Percentiles rank a stretch among this genome's conserved stretches.
phyloP scores from a whole-genome alignment of 768 basidiomycete species.

The Naganishia vaughanmartiniae region DNA sequence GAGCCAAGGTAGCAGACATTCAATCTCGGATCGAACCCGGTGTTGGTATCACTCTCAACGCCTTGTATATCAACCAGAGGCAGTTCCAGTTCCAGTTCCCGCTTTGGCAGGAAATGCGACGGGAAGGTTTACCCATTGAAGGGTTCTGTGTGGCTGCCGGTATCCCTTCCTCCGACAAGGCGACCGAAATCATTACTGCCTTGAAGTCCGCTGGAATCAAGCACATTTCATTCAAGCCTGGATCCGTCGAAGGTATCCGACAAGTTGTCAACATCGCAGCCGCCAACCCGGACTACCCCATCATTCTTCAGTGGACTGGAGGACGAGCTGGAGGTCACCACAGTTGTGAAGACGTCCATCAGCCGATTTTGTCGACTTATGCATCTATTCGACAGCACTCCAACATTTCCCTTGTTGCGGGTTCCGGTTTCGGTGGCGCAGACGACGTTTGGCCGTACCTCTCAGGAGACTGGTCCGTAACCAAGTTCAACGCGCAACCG shows the following conservation, averaged over 20 bases:
- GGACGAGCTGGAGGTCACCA: conserved; percentile 98
- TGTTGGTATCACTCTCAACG: conserved; percentile 87
- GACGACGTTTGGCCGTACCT: conserved; percentile 93
- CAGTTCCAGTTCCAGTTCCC: conserved; percentile 97
- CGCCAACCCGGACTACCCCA: conserved; percentile 89
- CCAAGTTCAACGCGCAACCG: conserved; percentile 75
- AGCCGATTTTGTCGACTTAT: conserved; percentile 88
- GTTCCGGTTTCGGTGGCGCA: conserved; percentile 92
- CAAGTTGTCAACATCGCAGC: conserved; percentile 95
- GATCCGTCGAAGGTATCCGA: conserved; percentile 93
- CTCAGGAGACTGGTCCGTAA: conserved; percentile 88
- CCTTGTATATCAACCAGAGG: conserved; percentile 95
- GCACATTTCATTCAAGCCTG: conserved; percentile 97
- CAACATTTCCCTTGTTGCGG: conserved; percentile 86
- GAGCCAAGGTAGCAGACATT: conserved; percentile 88
- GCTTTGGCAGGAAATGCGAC: conserved; percentile 95
- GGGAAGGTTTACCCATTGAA: conserved; percentile 90
- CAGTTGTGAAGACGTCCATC: conserved; percentile 97
- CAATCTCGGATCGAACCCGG: conserved; percentile 79
- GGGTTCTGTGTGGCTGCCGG: conserved; percentile 99
- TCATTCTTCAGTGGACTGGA: conserved; percentile 98
- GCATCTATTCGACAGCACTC: conserved; percentile 78
- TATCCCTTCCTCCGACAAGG: conserved; percentile 94
- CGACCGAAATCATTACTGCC: conserved; percentile 87
- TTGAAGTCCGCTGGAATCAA: conserved; percentile 80